Conservation (phyloP, 768 basidiomycete genomes). For the Hemileccinum rubropunctum region DNA sequence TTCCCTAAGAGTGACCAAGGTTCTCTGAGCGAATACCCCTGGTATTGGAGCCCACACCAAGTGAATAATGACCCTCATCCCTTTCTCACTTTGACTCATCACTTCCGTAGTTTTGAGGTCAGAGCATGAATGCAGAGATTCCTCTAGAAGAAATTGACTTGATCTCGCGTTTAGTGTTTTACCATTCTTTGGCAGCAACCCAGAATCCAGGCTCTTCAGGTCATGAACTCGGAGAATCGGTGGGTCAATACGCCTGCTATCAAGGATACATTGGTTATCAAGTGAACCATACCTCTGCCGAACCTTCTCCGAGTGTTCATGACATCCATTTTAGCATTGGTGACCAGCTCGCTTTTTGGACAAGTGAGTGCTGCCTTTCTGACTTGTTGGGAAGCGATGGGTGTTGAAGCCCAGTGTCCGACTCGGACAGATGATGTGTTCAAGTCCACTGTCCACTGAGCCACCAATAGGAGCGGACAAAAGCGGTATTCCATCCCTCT, state of each 20-base stretch:
- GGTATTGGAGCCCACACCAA: slow-evolving; percentile 85
- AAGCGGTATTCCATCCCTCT: slow-evolving; percentile 82
- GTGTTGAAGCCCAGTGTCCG: neutral
- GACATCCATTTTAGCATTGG: slow-evolving; percentile 53
- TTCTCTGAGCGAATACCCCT: no score
- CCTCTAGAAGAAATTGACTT: neutral
- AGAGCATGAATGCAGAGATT: neutral
- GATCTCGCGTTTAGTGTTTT: slow-evolving; percentile 56
- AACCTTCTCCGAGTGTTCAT: slow-evolving; percentile 24
- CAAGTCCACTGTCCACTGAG: slow-evolving; percentile 88
- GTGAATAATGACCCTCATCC: slow-evolving; percentile 31
- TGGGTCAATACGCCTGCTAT: slow-evolving; percentile 86
- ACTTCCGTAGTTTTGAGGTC: slow-evolving; percentile 41
- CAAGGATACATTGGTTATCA: slow-evolving; percentile 80
- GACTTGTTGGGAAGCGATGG: neutral
- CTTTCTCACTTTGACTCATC: neutral
- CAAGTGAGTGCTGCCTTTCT: slow-evolving; percentile 49
- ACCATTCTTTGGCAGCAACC: slow-evolving; percentile 85
- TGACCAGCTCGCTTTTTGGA: slow-evolving; percentile 87
- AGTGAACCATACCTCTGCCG: slow-evolving; percentile 43
- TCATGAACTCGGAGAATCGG: slow-evolving; percentile 68
- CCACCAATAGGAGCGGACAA: slow-evolving; percentile 68
- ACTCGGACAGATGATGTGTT: slow-evolving; percentile 70
- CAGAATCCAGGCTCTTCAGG: slow-evolving; percentile 72
- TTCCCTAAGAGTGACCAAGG: no score